Conservation (phyloP, 1,284 basidiomycete genomes). For the Rhodotorula glutinis region DNA sequence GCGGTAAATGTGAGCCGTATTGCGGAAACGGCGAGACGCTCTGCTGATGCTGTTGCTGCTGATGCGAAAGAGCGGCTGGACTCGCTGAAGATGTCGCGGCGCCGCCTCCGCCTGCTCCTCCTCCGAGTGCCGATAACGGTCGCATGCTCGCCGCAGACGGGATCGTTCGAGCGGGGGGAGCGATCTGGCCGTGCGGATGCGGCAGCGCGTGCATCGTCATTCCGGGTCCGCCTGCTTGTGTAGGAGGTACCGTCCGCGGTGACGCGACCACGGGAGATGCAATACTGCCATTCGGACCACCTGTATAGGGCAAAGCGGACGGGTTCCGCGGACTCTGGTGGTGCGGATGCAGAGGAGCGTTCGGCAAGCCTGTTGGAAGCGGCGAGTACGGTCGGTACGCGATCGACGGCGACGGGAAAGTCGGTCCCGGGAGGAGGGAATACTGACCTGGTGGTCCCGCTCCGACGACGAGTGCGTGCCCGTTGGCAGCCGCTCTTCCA, state of each 20-base stretch:
- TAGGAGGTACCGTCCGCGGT: not conserved
- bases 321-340: not conserved
- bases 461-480: too few species aligned
- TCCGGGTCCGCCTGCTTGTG: not conserved
- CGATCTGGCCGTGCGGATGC: not conserved
- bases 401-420: too few species aligned
- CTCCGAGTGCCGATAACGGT: not conserved
- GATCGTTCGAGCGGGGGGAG: not conserved
- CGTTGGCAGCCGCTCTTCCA: too few species aligned
- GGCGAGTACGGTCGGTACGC: too few species aligned
- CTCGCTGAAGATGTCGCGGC: too few species aligned
- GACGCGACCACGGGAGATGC: not conserved
- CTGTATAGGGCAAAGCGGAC: too few species aligned
- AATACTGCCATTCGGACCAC: not conserved
- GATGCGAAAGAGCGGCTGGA: not conserved
- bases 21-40: not conserved
- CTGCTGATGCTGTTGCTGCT: not conserved
- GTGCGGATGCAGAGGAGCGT: not conserved
- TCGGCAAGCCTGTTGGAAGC: not conserved
- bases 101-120: not conserved
- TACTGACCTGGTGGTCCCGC: too few species aligned
- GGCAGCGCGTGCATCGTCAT: not conserved
- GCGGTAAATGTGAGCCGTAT: not conserved
- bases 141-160: not conserved
- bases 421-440: too few species aligned